phyloP scores from a whole-genome alignment of 2,329 filamentous ascomycete genomes.

The Xylaria arbuscula region DNA sequence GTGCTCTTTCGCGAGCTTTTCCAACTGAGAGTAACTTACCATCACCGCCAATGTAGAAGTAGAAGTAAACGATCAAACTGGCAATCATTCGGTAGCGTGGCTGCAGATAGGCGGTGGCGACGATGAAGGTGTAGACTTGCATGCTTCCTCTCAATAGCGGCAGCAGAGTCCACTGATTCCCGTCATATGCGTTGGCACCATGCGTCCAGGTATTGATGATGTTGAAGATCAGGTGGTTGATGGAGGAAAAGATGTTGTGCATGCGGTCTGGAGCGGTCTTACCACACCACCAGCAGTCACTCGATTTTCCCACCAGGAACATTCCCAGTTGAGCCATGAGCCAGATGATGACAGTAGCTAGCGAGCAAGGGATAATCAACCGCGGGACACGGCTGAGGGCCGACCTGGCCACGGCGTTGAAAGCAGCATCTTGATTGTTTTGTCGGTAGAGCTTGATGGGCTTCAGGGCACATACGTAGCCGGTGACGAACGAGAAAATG shows the following conservation, averaged over 20 bases:
- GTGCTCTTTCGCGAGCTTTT: neutral
- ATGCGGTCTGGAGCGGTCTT: constrained; percentile 59
- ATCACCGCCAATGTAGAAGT: constrained; percentile 57
- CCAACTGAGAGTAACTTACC: constrained; percentile 41
- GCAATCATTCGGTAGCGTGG: constrained; percentile 62
- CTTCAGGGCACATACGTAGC: constrained; percentile 72
- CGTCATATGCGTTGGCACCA: constrained; percentile 64
- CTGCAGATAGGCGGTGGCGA: constrained; percentile 62
- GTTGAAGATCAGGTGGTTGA: constrained; percentile 58
- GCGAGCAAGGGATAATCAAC: constrained; percentile 66
- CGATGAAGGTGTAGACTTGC: constrained; percentile 64
- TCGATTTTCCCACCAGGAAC: constrained; percentile 65
- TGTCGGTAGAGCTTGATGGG: constrained; percentile 66
- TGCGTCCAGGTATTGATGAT: constrained; percentile 64
- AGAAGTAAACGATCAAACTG: constrained; percentile 60
- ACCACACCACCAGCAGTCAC: constrained; percentile 70
- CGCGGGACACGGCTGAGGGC: constrained; percentile 68
- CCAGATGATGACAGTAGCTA: constrained; percentile 67
- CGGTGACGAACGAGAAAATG: constrained; percentile 73
- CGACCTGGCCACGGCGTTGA: constrained; percentile 65
- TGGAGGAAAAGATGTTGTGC: constrained; percentile 54
- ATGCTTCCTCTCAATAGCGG: constrained; percentile 67
- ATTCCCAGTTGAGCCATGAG: constrained; percentile 64
- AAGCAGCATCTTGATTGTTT: constrained; percentile 64
- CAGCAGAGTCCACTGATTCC: constrained; percentile 68